Base-by-base conservation (phyloP, 768 basidiomycete species). In the Kwoniella mangroviensis region DNA sequence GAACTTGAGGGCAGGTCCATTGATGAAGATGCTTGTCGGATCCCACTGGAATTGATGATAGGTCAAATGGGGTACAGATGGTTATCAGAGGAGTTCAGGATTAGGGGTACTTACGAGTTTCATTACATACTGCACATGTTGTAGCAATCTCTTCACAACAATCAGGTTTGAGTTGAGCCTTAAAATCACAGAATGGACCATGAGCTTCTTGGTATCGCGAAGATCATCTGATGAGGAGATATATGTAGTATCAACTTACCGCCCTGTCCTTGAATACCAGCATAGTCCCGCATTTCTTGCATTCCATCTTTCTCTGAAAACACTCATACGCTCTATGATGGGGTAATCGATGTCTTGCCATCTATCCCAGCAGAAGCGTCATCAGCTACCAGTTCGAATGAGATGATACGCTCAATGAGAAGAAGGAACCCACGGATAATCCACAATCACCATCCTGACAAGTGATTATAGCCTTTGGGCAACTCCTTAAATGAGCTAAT, bases 301-400 rank as follows among this genome's bases (percentile, higher is more conserved):
- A 79, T 51, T 75, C 73, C 77, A 79, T 79, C 55, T 67, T 73
- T 3, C 77, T 63, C 57, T 76, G 75, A 45, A 76, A 76, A 53
- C 77, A 79, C 26, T 76, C 75, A 51, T 79, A 79, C 13, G 74
- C 75, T 13, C 77, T 60, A 60, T 79, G 77, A 67, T 79, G 72
- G 4, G 75, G 66, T 43, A 73, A 42, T 5, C 70, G 52, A 21
- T 69, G 63, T 58, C 75, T 56, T 1, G 75, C 58, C 75, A 79
- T 79, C 77, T 78, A 45, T 4, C 40, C 24, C 15, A 41, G n/a
- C 34, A 34, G 34, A 34, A 34, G 34, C 34, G 34, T 34, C 34
- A 34, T 34, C 34, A 34, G 6, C 34, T 34, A 34, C 34, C 34
- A 34, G 9, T 34, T 0, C 6, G 6, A 34, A 34, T 34, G 34